phyloP scores from a whole-genome alignment of 2,329 filamentous ascomycete species.

The Chaetomium globosum region DNA sequence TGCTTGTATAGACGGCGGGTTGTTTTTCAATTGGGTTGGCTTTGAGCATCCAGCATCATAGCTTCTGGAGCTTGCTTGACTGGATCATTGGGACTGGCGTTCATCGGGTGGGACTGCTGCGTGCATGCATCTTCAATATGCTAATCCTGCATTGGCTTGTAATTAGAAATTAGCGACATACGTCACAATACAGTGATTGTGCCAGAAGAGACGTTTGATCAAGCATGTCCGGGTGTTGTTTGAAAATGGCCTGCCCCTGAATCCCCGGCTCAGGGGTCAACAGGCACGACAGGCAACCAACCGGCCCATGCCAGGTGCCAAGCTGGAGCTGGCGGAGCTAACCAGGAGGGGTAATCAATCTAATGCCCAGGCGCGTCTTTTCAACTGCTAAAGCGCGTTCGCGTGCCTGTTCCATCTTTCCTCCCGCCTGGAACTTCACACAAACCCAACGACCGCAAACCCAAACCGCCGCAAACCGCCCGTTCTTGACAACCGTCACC shows the following conservation, averaged over 20 bases:
- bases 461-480: conserved; percentile 1
- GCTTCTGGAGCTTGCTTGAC: conserved; percentile 9
- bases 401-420: conserved; percentile 30
- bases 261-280: background rate
- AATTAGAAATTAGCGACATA: conserved; percentile 31
- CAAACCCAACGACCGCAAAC: conserved; percentile 12
- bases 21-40: conserved; percentile 17
- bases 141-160: conserved; percentile 23
- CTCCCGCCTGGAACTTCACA: conserved; percentile 28
- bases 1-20: conserved; percentile 27
- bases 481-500: background rate
- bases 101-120: conserved; percentile 20
- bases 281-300: conserved; percentile 4
- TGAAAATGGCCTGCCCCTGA: background rate
- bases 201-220: background rate
- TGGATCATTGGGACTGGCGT: conserved; percentile 23
- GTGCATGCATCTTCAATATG: conserved; percentile 5
- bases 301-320: background rate
- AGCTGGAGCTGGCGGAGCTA: conserved; percentile 22
- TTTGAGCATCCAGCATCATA: conserved; percentile 14
- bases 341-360: conserved; percentile 34
- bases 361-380: conserved; percentile 35
- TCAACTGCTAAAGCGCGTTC: conserved; percentile 28
- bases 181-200: background rate
- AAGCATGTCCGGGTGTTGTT: background rate